Evolutionary conservation across 2,329 filamentous ascomycete species (phyloP).

Genomic region (Monosporascus sp.): DNA sequence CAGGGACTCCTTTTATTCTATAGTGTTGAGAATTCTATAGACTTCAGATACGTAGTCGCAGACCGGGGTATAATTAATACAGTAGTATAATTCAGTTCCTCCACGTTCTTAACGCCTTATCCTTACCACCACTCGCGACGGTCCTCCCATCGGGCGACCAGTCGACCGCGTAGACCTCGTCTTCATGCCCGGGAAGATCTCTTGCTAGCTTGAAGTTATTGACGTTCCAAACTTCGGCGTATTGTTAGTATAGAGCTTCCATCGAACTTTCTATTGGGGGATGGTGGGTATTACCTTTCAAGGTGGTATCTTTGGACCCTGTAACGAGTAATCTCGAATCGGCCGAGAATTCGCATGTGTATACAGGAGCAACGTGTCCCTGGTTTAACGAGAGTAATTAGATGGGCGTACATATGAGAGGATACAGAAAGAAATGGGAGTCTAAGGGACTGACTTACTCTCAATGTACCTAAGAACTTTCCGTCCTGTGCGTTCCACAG

Average conservation of each 20-base stretch:
- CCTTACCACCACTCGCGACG: conserved; percentile 88
- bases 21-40: background rate
- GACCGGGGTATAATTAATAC: background rate
- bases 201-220: conserved; percentile 71
- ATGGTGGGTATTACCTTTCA: conserved; percentile 47
- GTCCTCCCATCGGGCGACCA: conserved; percentile 89
- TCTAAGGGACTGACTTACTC: conserved; percentile 52
- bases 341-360: conserved; percentile 87
- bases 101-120: conserved; percentile 71
- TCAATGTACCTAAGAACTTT: conserved; percentile 79
- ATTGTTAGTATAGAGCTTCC: background rate
- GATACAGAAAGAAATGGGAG: background rate
- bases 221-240: conserved; percentile 70
- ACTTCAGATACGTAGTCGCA: background rate
- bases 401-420: background rate
- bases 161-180: conserved; percentile 90
- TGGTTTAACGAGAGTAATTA: conserved; percentile 2
- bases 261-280: conserved; percentile 1
- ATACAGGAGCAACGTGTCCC: conserved; percentile 63
- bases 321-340: conserved; percentile 79
- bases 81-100: conserved; percentile 42
- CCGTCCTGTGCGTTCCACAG: conserved; percentile 73
- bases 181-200: conserved; percentile 84
- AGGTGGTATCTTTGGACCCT: conserved; percentile 82
- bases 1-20: too few relatives aligned